Base-by-base conservation (phyloP, 257 asterid genomes). In the Vinca minor region DNA sequence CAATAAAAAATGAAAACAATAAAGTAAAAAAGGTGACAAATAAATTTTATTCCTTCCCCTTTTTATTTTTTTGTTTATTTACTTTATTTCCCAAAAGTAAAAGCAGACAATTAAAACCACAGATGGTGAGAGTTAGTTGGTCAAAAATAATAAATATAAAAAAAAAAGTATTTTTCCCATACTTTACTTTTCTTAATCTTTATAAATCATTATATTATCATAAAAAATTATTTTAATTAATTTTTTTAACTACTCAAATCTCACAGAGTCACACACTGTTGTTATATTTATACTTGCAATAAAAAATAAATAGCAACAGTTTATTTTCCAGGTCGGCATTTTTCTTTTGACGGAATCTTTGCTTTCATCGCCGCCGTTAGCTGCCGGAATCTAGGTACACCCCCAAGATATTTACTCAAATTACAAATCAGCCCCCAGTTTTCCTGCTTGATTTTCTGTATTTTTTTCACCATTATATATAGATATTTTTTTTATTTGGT, bases 341-440 rank as follows among this genome's bases (percentile, higher is more conserved):
- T 68, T 61, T 67, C n/a, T 59, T 60, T n/a, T 9, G 83, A 39
- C 84, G 80, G 84, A 70, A 67, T 56, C 62, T 62, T 53, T 65
- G 47, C 32, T 34, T 54, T 67, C 73, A 52, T 69, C 57, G 71
- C 78, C 77, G 81, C 75, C 84, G 83, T 59, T 69, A 14, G 64
- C 63, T 23, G 81, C 82, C 83, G 86, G 84, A 54, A 68, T 69
- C 56, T 59, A 52, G 44, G 66, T 23, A 44, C n/a, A n/a, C n/a
- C 63, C 25, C 67, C 48, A 18, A 65, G 65, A 58, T 66, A n/a
- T 72, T 17, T 54, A 73, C 69, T 68, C 23, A 44, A 31, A 53
- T 63, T 61, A 46, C 68, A 59, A 59, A 76, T 55, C 59, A 76
- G 71, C 63, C 61, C n/a, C 74, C 62, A 64, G 53, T 45, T 45